These are phyloP conservation scores for Hypoxylon sp. DNA, from an alignment of 2,329 filamentous ascomycete genomes.

Conservation along the genomic window DNA sequence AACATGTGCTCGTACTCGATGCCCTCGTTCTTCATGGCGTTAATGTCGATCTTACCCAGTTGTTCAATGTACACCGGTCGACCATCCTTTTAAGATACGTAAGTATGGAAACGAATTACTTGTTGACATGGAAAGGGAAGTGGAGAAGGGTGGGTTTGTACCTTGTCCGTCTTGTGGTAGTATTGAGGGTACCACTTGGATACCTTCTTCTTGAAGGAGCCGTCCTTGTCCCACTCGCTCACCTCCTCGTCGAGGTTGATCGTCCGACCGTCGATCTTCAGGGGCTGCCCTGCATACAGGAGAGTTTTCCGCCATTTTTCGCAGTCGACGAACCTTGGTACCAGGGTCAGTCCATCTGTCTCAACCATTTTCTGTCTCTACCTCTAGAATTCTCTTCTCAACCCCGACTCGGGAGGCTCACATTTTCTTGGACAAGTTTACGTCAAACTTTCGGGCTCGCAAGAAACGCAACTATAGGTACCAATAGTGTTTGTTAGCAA, in stretches of 20 bases:
- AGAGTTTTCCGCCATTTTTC: conserved; percentile 92
- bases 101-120: conserved; percentile 4
- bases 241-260: conserved; percentile 76
- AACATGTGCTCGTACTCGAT: conserved; percentile 95
- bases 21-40: conserved; percentile 87
- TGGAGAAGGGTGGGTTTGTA: conserved; percentile 52
- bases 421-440: conserved; percentile 88
- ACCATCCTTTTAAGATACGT: conserved; percentile 76
- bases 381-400: conserved; percentile 7
- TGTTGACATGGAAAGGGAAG: neutral
- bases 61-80: conserved; percentile 98
- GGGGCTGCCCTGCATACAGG: conserved; percentile 41
- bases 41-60: conserved; percentile 92
- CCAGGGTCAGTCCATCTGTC: conserved; percentile 26
- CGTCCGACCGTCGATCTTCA: conserved; percentile 43
- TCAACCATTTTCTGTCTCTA: conserved; percentile 6
- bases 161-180: conserved; percentile 97
- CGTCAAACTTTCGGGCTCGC: conserved; percentile 94
- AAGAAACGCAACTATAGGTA: conserved; percentile 82
- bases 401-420: conserved; percentile 62
- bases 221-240: conserved; percentile 75
- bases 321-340: conserved; percentile 84
- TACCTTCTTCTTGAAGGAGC: conserved; percentile 78
- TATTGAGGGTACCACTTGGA: conserved; percentile 97
- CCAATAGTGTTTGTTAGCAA: conserved; percentile 35